Conservation (phyloP, 805 yeast species). For the Metschnikowia baotianmanensis region DNA sequence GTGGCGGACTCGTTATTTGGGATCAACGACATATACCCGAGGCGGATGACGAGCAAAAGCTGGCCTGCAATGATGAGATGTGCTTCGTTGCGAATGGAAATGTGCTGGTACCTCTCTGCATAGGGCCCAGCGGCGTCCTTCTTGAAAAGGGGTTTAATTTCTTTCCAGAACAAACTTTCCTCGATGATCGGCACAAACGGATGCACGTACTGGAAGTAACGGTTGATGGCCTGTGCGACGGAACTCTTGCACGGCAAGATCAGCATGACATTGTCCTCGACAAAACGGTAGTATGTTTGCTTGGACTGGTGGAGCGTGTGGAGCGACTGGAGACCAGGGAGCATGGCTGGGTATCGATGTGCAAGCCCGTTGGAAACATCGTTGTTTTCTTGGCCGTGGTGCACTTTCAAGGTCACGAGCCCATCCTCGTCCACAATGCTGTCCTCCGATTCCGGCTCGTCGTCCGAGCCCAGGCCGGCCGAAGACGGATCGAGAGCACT, state of each 20-base stretch:
- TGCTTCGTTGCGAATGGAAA: slow-evolving; percentile 29
- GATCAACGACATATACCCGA: slow-evolving; percentile 40
- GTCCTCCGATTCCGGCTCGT: slow-evolving; percentile 15
- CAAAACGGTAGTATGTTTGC: slow-evolving; percentile 27
- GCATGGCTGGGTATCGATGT: neutral
- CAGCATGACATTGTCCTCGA: slow-evolving; percentile 27
- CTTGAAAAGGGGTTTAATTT: slow-evolving; percentile 24
- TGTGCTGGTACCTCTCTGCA: slow-evolving; percentile 19
- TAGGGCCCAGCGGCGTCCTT: slow-evolving; percentile 9
- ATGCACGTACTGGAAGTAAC: slow-evolving; percentile 38
- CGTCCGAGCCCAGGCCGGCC: slow-evolving; percentile 8
- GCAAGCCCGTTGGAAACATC: neutral
- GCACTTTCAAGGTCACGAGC: slow-evolving; percentile 28
- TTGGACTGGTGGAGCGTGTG: slow-evolving; percentile 20
- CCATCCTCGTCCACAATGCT: slow-evolving; percentile 28
- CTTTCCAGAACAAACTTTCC: slow-evolving; percentile 27
- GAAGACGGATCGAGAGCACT: too few species aligned
- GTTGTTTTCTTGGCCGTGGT: slow-evolving; percentile 10
- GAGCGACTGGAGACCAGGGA: slow-evolving; percentile 21
- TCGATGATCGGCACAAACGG: slow-evolving; percentile 39
- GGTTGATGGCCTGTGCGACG: slow-evolving; percentile 25
- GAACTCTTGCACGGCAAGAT: slow-evolving; percentile 31
- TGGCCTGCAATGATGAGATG: slow-evolving; percentile 32
- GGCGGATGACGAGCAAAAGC: slow-evolving; percentile 28
- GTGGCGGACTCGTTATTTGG: slow-evolving; percentile 32